phyloP scores from a whole-genome alignment of 2,329 filamentous ascomycete species.

The Pyrenophora graminea region DNA sequence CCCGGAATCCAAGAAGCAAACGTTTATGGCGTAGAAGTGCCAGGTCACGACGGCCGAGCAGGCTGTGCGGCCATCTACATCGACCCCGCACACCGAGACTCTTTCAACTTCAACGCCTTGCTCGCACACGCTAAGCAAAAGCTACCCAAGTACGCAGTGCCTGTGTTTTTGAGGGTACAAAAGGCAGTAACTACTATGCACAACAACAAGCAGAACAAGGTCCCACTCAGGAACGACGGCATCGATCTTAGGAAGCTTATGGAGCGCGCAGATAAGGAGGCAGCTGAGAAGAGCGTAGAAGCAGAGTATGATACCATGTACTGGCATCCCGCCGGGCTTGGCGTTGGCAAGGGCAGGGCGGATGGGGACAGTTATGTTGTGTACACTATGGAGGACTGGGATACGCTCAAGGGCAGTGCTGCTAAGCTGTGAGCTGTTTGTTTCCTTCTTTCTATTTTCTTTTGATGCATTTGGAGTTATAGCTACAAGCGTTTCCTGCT shows the following conservation, averaged over 20 bases:
- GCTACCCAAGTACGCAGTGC: constrained; percentile 75
- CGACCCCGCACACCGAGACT: constrained; percentile 51
- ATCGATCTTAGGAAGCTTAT: constrained; percentile 60
- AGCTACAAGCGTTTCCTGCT: constrained; percentile 4
- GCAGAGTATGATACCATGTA: constrained; percentile 52
- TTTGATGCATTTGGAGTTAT: neutral
- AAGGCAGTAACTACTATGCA: constrained; percentile 64
- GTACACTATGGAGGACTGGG: constrained; percentile 65
- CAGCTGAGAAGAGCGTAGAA: constrained; percentile 41
- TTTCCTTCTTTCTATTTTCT: neutral
- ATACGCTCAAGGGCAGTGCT: constrained; percentile 49
- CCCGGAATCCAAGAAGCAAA: constrained; percentile 53
- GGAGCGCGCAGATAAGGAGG: constrained; percentile 45
- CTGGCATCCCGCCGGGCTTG: constrained; percentile 52
- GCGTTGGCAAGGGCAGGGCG: constrained; percentile 34
- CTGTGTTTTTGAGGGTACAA: constrained; percentile 70
- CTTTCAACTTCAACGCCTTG: constrained; percentile 60
- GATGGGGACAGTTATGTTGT: constrained; percentile 59
- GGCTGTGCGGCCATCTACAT: constrained; percentile 62
- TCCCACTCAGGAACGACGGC: constrained; percentile 68
- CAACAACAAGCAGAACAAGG: constrained; percentile 83
- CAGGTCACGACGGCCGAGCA: constrained; percentile 57
- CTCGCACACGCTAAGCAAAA: constrained; percentile 62
- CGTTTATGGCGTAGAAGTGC: constrained; percentile 56
- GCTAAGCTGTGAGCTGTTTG: constrained; percentile 21